phyloP scores from a whole-genome alignment of 306 rosid genomes.

The Medicago truncatula region DNA sequence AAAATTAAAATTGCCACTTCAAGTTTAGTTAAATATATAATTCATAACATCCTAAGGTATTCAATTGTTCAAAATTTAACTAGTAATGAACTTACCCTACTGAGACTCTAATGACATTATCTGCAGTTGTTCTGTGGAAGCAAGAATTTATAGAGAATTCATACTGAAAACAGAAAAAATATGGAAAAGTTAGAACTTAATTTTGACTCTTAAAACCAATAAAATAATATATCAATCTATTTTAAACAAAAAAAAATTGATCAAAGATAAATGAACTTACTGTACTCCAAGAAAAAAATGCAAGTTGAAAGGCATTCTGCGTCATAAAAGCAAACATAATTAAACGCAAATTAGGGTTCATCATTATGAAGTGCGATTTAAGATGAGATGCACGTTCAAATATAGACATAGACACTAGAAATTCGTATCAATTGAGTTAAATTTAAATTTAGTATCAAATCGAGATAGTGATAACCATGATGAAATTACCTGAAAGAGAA shows the following conservation, averaged over 20 bases:
- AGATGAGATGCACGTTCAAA: not conserved
- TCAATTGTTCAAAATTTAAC: not conserved
- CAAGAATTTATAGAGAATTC: constrained; percentile 51
- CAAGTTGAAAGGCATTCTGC: constrained; percentile 88
- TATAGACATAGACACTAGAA: not conserved
- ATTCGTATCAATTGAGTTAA: too few relatives aligned
- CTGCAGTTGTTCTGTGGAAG: constrained; percentile 61
- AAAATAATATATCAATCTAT: not conserved
- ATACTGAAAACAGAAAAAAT: constrained; percentile 53
- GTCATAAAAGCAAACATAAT: constrained; percentile 31
- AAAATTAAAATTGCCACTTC: constrained; percentile 37
- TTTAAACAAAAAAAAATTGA: not conserved
- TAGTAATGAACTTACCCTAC: constrained; percentile 65
- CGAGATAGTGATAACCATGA: not conserved
- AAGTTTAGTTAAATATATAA: constrained; percentile 12
- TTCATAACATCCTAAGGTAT: not conserved
- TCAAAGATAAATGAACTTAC: constrained; percentile 56
- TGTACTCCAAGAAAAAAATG: constrained; percentile 75
- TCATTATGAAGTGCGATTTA: not conserved
- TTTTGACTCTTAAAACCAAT: not conserved
- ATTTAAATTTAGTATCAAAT: too few relatives aligned
- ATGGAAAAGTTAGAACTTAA: not conserved
- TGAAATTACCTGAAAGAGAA: constrained; percentile 71
- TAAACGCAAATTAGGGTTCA: not conserved
- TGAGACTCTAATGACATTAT: constrained; percentile 52